A percentile compares a stretch with the other conserved stretches of the same genome.
phyloP scores from a whole-genome alignment of 108 stramenopile genomes.

The Heterococcus sp. region DNA sequence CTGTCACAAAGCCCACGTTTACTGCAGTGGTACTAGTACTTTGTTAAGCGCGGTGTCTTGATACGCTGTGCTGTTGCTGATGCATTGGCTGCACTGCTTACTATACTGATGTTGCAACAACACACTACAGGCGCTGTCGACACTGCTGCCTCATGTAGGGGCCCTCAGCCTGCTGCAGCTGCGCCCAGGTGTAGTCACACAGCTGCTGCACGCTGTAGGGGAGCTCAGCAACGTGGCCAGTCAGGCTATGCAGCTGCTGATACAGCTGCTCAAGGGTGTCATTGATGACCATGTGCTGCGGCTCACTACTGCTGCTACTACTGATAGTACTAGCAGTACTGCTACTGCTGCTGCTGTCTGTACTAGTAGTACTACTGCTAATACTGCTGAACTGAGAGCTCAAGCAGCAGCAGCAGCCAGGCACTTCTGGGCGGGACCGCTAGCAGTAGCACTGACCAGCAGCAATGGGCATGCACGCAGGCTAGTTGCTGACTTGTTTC shows the following conservation, averaged over 20 bases:
- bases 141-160: slow-evolving; percentile 13
- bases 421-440: too few species aligned
- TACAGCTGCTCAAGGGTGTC: slow-evolving; percentile 7
- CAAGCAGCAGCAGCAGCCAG: neutral
- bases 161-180: slow-evolving; percentile 6
- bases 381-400: neutral
- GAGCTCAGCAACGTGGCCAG: slow-evolving; percentile 7
- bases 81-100: neutral
- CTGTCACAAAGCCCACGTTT: too few species aligned
- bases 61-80: neutral
- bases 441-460: too few species aligned
- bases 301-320: too few species aligned
- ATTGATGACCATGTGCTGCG: neutral
- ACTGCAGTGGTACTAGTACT: too few species aligned
- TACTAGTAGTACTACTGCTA: neutral
- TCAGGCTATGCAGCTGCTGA: slow-evolving; percentile 13
- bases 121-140: slow-evolving; percentile 2
- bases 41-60: too few species aligned
- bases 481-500: too few species aligned
- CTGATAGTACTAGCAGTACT: neutral
- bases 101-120: neutral
- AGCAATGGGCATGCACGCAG: too few species aligned
- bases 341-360: neutral
- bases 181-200: slow-evolving; percentile 14
- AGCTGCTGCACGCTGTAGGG: slow-evolving; percentile 26